Conservation (phyloP, 192 early-diverging fungal species). For the Linnemannia zychae region DNA sequence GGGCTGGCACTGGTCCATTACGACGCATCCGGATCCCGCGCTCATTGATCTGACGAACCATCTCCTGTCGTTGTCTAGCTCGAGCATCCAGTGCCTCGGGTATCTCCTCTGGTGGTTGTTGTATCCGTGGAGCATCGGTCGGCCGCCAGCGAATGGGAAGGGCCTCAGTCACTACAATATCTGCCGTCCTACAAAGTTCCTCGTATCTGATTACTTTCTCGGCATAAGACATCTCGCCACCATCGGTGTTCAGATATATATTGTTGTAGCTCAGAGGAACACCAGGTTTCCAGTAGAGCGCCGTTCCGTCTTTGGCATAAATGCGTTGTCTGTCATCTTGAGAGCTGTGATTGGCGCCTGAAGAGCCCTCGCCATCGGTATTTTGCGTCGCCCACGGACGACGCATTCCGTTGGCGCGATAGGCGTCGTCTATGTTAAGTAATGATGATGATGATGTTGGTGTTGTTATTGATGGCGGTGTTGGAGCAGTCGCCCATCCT, state of each 20-base stretch:
- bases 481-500: neutral
- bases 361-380: neutral
- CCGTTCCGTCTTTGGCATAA: slow-evolving; percentile 2
- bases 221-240: slow-evolving; percentile 10
- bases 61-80: slow-evolving; percentile 26
- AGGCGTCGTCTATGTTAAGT: neutral
- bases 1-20: neutral
- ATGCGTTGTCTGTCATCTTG: neutral
- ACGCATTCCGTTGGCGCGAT: neutral
- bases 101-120: neutral
- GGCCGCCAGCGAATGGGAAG: slow-evolving; percentile 8
- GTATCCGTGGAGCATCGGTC: neutral
- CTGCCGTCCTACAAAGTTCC: neutral
- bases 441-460: neutral
- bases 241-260: slow-evolving; percentile 28
- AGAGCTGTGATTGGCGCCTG: neutral
- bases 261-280: slow-evolving; percentile 31
- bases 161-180: neutral
- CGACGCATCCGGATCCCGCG: slow-evolving; percentile 13
- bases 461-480: neutral
- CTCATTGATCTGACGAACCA: slow-evolving; percentile 39
- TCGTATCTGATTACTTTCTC: slow-evolving; percentile 15
- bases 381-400: neutral
- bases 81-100: neutral
- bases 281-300: slow-evolving; percentile 26